phyloP scores from a whole-genome alignment of 2,329 filamentous ascomycete species.

The Rachicladosporium sp. region DNA sequence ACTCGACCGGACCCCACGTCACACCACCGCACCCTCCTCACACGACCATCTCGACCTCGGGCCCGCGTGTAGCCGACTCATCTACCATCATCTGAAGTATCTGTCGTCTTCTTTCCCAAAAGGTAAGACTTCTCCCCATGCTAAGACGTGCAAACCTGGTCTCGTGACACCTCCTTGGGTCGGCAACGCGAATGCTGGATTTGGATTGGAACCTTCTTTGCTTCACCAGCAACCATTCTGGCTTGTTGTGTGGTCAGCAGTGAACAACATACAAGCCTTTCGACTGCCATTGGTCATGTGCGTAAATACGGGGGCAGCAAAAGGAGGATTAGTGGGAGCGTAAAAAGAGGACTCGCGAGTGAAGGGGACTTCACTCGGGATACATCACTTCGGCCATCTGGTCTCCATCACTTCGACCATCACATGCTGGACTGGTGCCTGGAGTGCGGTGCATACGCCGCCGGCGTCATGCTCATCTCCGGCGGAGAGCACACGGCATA shows the following conservation, averaged over 20 bases:
- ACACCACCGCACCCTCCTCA: conserved; percentile 4
- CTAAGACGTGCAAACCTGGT: neutral
- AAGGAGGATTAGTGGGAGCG: no score
- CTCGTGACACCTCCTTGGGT: conserved; percentile 1
- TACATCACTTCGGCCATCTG: no score
- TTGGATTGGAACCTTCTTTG: neutral
- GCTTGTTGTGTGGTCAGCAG: neutral
- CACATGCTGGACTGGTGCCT: no score
- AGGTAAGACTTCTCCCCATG: conserved; percentile 3
- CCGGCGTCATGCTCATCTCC: neutral
- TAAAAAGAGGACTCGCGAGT: no score
- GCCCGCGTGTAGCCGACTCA: neutral
- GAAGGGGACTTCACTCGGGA: no score
- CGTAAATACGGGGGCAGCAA: no score
- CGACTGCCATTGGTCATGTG: no score
- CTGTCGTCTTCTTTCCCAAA: conserved; percentile 6
- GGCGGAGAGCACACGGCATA: neutral
- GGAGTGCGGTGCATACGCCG: no score
- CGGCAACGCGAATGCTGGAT: neutral
- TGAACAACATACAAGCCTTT: neutral
- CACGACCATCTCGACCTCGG: conserved; percentile 1
- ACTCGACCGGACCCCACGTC: conserved; percentile 15
- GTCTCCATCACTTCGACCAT: no score
- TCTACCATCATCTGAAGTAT: conserved; percentile 2
- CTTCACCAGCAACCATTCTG: no score